These are phyloP conservation scores for Solanum habrochaites DNA, from an alignment of 257 asterid species.

Conservation along the genomic window DNA sequence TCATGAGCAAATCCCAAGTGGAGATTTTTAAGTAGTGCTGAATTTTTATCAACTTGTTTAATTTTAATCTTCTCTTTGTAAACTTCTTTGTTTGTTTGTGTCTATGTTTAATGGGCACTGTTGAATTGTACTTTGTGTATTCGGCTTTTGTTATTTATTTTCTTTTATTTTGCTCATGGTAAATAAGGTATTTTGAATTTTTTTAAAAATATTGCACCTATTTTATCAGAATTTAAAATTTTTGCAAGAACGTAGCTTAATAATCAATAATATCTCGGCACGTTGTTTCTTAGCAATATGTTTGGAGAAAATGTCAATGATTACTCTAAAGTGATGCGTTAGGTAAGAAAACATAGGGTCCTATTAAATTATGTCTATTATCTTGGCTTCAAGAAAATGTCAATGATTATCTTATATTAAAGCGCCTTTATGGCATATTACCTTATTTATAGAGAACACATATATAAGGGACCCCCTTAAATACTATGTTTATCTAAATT, in stretches of 20 bases:
- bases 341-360: neutral
- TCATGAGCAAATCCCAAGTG: slow-evolving; percentile 37
- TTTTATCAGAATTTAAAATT: too few relatives aligned
- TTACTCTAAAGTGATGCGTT: neutral
- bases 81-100: neutral
- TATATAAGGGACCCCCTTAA: neutral
- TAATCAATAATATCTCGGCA: neutral
- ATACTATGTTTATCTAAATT: neutral
- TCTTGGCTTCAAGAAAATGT: neutral
- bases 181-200: neutral
- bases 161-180: neutral
- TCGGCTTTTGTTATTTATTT: neutral
- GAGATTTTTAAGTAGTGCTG: slow-evolving; percentile 3
- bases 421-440: neutral
- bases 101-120: neutral
- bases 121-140: neutral
- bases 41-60: neutral
- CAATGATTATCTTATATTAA: neutral
- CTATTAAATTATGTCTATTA: neutral
- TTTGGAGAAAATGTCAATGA: neutral
- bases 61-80: neutral
- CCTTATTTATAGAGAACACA: neutral
- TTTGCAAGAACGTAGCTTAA: neutral
- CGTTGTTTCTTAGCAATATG: neutral
- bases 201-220: neutral